Evolutionary conservation across 1,139 yeast genomes (phyloP).

Genomic region (Candida freyschussii): DNA sequence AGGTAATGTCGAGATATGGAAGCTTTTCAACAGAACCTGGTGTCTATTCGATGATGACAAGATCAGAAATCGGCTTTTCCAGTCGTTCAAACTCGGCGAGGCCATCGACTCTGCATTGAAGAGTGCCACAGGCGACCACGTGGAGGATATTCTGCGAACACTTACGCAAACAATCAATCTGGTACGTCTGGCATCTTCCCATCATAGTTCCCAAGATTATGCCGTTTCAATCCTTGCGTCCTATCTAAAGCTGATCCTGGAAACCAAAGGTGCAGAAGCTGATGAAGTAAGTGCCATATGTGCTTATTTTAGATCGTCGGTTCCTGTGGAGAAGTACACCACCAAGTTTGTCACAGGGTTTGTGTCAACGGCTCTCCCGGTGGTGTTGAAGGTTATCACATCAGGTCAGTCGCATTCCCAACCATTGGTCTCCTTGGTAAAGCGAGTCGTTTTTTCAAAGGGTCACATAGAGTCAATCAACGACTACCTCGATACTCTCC

Average conservation of each 20-base stretch:
- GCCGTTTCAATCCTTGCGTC: conserved; percentile 15
- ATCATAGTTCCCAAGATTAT: conserved; percentile 11
- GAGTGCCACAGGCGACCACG: conserved; percentile 2
- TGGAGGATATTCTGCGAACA: conserved; percentile 11
- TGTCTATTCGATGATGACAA: conserved; percentile 21
- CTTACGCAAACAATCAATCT: conserved; percentile 23
- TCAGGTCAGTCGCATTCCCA: conserved; percentile 1
- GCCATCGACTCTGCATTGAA: conserved; percentile 24
- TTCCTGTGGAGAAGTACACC: conserved; percentile 15
- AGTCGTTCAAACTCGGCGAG: conserved; percentile 36
- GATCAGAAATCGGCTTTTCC: conserved; percentile 32
- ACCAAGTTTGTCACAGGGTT: conserved; percentile 17
- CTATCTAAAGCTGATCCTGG: conserved; percentile 7
- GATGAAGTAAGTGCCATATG: conserved; percentile 6
- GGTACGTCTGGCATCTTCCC: conserved; percentile 23
- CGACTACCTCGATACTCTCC: conserved; percentile 8
- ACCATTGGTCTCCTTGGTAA: conserved; percentile 11
- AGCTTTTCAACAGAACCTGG: conserved; percentile 42
- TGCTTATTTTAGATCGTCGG: conserved; percentile 14
- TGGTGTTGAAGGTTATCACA: conserved; percentile 7
- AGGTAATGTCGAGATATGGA: conserved; percentile 41
- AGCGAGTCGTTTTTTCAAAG: conserved; percentile 10
- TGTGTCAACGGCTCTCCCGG: conserved; percentile 19
- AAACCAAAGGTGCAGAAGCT: conserved; percentile 1
- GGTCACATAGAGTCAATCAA: conserved; percentile 7